Evolutionary conservation across 495 filamentous ascomycete species (phyloP).

Genomic region (Aspergillus ellipticus): DNA sequence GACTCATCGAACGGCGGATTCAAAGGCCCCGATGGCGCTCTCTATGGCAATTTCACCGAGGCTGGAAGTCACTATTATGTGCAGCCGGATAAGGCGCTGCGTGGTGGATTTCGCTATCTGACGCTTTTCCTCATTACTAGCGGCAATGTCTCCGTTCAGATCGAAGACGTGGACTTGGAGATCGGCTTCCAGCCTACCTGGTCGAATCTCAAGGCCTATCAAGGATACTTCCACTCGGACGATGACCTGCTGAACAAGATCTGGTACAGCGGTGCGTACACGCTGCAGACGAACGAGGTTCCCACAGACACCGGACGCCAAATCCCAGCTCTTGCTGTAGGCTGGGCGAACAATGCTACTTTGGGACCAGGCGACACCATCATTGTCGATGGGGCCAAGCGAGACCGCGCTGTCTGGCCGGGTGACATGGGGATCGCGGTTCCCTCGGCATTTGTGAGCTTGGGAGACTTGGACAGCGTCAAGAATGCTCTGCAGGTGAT

Average conservation of each 20-base stretch:
- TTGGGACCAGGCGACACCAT: conserved; percentile 52
- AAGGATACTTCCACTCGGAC: conserved; percentile 59
- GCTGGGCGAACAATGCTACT: conserved; percentile 56
- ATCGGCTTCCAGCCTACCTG: conserved; percentile 61
- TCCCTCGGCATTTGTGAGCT: conserved; percentile 53
- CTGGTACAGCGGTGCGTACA: conserved; percentile 65
- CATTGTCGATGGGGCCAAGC: conserved; percentile 56
- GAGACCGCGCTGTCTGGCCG: conserved; percentile 57
- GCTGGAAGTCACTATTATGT: conserved; percentile 41
- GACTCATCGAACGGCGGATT: conserved; percentile 56
- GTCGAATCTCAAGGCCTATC: conserved; percentile 58
- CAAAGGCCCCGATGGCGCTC: conserved; percentile 47
- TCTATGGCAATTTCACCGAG: conserved; percentile 49
- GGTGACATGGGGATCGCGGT: conserved; percentile 62
- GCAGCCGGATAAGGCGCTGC: conserved; percentile 51
- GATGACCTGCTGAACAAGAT: conserved; percentile 59
- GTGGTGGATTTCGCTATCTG: conserved; percentile 61
- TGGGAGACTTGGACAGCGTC: conserved; percentile 57
- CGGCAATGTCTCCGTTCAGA: conserved; percentile 30
- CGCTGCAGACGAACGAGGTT: conserved; percentile 56
- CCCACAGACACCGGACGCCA: conserved; percentile 51
- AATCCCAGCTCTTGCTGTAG: conserved; percentile 43
- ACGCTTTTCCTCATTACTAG: conserved; percentile 48
- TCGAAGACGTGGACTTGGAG: conserved; percentile 44
- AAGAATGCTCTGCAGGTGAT: conserved; percentile 60